Evolutionary conservation across 2,329 filamentous ascomycete species (phyloP).

Genomic region (Monilinia fructigena): DNA sequence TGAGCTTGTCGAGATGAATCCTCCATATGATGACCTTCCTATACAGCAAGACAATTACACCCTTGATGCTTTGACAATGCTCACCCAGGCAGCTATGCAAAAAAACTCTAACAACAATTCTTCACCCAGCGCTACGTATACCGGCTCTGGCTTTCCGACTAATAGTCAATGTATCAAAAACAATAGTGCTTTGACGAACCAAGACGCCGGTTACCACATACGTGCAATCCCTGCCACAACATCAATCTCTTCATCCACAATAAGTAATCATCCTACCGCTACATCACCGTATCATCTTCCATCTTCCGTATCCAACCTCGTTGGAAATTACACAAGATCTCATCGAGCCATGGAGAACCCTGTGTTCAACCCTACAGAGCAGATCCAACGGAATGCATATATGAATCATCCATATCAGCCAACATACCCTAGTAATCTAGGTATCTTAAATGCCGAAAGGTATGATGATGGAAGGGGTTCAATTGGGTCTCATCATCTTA

Average conservation of each 20-base stretch:
- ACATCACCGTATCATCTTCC: conserved; percentile 12
- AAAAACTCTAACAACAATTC: conserved; percentile 17
- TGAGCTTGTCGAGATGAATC: conserved; percentile 28
- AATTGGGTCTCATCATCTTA: conserved; percentile 26
- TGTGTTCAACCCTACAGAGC: conserved; percentile 25
- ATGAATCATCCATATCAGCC: conserved; percentile 26
- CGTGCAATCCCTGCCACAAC: conserved; percentile 2
- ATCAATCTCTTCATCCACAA: conserved; percentile 9
- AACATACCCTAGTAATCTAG: conserved; percentile 29
- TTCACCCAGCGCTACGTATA: neutral
- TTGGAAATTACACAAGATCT: conserved; percentile 18
- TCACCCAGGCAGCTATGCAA: conserved; percentile 35
- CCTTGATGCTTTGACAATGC: conserved; percentile 31
- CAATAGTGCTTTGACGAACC: conserved; percentile 2
- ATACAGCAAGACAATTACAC: conserved; percentile 31
- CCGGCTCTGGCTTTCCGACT: conserved; percentile 14
- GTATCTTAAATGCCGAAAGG: conserved; percentile 50
- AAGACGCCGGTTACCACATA: neutral
- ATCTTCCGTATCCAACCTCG: conserved; percentile 15
- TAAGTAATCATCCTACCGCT: conserved; percentile 26
- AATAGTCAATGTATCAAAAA: neutral
- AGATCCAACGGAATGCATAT: conserved; percentile 24
- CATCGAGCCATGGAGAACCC: conserved; percentile 32
- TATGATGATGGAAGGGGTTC: conserved; percentile 44
- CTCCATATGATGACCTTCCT: conserved; percentile 18